Evolutionary conservation across 192 early-diverging fungal species (phyloP).

Genomic region (Rhizophagus prolifer): DNA sequence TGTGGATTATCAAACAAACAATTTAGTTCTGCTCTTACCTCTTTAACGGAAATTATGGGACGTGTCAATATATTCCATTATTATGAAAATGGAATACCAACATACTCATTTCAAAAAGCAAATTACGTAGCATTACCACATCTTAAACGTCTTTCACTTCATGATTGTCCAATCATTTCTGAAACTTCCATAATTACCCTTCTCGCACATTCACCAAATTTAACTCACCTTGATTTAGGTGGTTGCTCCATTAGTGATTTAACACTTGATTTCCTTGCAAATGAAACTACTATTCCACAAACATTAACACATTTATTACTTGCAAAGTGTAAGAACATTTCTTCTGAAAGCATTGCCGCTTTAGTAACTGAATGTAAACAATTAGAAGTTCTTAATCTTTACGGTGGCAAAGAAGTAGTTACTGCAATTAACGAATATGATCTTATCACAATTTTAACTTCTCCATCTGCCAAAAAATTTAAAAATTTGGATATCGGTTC

Average conservation of each 20-base stretch:
- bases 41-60: background rate
- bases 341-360: background rate
- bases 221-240: conserved; percentile 24
- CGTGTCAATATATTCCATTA: background rate
- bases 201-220: conserved; percentile 19
- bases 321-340: conserved; percentile 12
- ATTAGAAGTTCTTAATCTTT: conserved; percentile 8
- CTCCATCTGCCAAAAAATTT: background rate
- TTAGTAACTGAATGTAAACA: background rate
- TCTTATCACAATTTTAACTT: conserved; percentile 12
- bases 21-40: background rate
- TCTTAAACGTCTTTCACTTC: conserved; percentile 20
- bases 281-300: background rate
- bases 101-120: background rate
- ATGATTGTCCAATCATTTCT: conserved; percentile 10
- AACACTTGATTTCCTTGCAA: conserved; percentile 3
- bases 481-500: conserved; percentile 10
- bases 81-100: background rate
- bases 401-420: background rate
- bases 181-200: conserved; percentile 4
- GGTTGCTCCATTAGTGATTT: conserved; percentile 20
- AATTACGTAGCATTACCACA: background rate
- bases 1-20: conserved; percentile 23
- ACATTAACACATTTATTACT: conserved; percentile 14
- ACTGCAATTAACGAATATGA: background rate